Percentiles rank a stretch among this genome's conserved stretches.
Evolutionary conservation across 352 stramenopile species (phyloP).

Genomic region (Globisporangium mamillatum): DNA sequence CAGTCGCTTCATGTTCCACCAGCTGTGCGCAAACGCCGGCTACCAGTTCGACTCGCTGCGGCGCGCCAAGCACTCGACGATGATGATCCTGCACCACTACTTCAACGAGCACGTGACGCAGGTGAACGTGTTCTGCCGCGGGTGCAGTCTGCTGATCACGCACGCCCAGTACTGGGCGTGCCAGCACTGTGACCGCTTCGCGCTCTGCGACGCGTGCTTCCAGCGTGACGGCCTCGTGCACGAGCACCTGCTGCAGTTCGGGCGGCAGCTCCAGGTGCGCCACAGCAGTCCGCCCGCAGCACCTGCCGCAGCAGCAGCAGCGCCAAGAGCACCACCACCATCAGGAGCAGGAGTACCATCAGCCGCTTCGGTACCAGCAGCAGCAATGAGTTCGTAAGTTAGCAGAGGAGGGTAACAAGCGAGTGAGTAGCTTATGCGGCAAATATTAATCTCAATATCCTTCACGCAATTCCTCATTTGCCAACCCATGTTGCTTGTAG

Average conservation of each 20-base stretch:
- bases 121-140: constrained; percentile 71
- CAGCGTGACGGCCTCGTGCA: constrained; percentile 42
- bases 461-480: too few species aligned
- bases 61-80: constrained; percentile 87
- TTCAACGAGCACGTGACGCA: constrained; percentile 75
- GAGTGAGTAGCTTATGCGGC: background rate
- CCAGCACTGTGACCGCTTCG: constrained; percentile 44
- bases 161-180: constrained; percentile 71
- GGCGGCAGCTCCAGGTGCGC: constrained; percentile 15
- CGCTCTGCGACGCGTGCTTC: constrained; percentile 73
- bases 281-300: background rate
- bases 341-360: background rate
- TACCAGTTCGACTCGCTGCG: constrained; percentile 89
- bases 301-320: background rate
- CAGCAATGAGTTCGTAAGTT: background rate
- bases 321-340: background rate
- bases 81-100: constrained; percentile 90
- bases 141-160: constrained; percentile 78
- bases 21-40: constrained; percentile 67
- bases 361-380: background rate
- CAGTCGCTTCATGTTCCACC: constrained; percentile 86
- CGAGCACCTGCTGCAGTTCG: constrained; percentile 46
- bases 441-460: background rate
- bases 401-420: background rate
- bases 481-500: too few species aligned